These are phyloP conservation scores for Aspergillus ustus DNA, from an alignment of 2,329 filamentous ascomycete genomes.

Conservation along the genomic window DNA sequence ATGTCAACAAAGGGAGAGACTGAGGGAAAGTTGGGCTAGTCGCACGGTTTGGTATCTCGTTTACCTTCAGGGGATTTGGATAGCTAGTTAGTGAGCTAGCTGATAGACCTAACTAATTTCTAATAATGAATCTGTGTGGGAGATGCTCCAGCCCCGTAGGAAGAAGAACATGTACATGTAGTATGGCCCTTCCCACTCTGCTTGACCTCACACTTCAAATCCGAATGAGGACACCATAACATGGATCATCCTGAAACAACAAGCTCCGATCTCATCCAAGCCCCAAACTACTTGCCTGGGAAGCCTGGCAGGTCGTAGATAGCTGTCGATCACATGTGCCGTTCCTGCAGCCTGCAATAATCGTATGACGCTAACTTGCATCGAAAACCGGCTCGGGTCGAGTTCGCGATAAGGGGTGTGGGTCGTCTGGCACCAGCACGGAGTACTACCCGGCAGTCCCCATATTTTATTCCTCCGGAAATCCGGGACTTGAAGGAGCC, in stretches of 20 bases:
- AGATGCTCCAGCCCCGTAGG: too few species aligned
- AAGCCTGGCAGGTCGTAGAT: background rate
- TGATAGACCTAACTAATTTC: background rate
- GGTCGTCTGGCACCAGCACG: background rate
- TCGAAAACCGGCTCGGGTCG: background rate
- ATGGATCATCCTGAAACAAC: background rate
- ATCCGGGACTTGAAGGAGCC: background rate
- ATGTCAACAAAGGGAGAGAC: background rate
- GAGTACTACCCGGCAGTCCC: background rate
- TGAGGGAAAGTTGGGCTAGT: background rate
- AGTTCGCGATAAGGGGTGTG: conserved; percentile 4
- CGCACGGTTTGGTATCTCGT: background rate
- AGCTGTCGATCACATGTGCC: conserved; percentile 6
- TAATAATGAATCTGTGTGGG: background rate
- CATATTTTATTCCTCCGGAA: background rate
- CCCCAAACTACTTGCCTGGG: background rate
- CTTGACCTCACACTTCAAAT: background rate
- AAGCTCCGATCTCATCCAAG: too few species aligned
- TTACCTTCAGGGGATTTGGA: background rate
- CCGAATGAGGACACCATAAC: background rate
- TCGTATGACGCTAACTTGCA: conserved; percentile 3
- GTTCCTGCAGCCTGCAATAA: conserved; percentile 1
- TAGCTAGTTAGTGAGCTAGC: background rate
- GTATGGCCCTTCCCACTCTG: too few species aligned
- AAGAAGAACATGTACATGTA: too few species aligned